Conservation (phyloP, 106 monocot species). For the Platanthera guangdongensis region DNA sequence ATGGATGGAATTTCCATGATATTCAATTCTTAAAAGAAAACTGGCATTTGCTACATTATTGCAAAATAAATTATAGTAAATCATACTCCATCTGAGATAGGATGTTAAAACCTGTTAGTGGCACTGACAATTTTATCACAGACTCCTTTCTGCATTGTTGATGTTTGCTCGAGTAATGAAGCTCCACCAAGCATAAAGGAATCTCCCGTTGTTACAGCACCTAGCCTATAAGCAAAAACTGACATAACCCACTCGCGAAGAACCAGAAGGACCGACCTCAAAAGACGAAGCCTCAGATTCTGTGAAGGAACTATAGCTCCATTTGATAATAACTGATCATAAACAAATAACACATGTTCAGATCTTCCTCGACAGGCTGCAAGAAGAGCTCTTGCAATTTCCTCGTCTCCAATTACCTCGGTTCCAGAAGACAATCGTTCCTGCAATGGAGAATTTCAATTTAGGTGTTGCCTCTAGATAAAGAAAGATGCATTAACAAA, state of each 20-base stretch:
- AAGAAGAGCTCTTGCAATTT: conserved; percentile 89
- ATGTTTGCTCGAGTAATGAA: conserved; percentile 24
- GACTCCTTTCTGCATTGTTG: conserved; percentile 45
- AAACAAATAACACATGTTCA: conserved; percentile 64
- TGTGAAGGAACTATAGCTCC: conserved; percentile 64
- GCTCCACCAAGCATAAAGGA: conserved; percentile 39
- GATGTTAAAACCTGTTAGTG: conserved; percentile 59
- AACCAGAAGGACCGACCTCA: conserved; percentile 63
- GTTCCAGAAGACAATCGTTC: conserved; percentile 55
- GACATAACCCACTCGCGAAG: conserved; percentile 88
- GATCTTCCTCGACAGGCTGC: conserved; percentile 65
- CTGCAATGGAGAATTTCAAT: conserved; percentile 23
- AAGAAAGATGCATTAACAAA: neutral
- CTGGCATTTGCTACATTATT: neutral
- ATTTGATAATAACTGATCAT: conserved; percentile 75
- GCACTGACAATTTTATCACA: conserved; percentile 80
- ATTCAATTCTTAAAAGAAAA: neutral
- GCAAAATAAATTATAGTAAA: neutral
- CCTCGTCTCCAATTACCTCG: conserved; percentile 86
- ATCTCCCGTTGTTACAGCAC: conserved; percentile 34
- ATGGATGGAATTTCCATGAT: too few species aligned
- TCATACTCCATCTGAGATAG: neutral
- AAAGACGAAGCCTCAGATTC: conserved; percentile 58
- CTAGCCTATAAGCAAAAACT: conserved; percentile 33
- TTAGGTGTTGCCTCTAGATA: neutral